phyloP scores from a whole-genome alignment of 495 filamentous ascomycete species.

The Trypethelium eluteriae region DNA sequence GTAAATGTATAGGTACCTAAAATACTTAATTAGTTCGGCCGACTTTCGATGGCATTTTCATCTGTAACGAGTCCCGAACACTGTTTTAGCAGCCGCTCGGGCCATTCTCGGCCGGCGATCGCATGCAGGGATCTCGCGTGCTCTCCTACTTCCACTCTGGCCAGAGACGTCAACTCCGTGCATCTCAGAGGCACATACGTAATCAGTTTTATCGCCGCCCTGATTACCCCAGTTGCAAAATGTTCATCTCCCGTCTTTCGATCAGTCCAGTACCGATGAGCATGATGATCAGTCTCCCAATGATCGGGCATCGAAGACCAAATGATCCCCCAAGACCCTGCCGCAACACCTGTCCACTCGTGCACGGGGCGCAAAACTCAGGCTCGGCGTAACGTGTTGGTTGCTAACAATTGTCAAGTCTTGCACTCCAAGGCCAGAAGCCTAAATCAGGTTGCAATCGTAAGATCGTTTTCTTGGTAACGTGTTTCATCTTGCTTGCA shows the following conservation, averaged over 20 bases:
- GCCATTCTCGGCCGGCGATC: neutral
- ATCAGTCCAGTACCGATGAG: neutral
- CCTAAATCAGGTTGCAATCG: neutral
- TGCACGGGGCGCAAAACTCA: neutral
- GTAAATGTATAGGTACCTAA: too few species aligned
- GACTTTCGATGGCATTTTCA: neutral
- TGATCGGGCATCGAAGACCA: slow-evolving; percentile 2
- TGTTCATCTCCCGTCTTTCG: neutral
- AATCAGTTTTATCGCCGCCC: neutral
- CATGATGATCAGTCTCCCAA: neutral
- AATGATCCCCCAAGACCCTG: neutral
- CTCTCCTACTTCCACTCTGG: neutral
- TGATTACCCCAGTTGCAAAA: neutral
- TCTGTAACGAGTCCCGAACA: neutral
- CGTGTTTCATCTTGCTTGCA: slow-evolving; percentile 1
- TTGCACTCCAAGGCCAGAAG: neutral
- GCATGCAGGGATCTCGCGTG: neutral
- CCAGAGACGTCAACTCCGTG: neutral
- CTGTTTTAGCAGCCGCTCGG: neutral
- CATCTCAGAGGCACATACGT: neutral
- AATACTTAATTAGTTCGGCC: too few species aligned
- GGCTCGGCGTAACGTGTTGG: neutral
- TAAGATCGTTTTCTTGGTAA: slow-evolving; percentile 5
- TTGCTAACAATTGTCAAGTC: neutral
- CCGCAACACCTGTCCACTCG: slow-evolving; percentile 4